phyloP scores from a whole-genome alignment of 23 red algal species.

The Chondrus crispus region DNA sequence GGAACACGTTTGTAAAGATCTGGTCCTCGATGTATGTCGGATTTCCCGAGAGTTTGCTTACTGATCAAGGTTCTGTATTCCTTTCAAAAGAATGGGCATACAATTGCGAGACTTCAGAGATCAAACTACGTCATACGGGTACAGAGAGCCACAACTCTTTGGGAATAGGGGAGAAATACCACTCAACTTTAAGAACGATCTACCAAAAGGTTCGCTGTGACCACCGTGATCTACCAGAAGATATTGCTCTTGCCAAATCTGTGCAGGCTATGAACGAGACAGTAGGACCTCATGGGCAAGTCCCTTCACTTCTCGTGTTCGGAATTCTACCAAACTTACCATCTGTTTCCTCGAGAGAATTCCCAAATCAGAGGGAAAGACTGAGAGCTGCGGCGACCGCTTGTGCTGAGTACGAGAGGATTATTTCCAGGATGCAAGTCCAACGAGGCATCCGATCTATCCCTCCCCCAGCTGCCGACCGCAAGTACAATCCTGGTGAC shows the following conservation, averaged over 20 bases:
- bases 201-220: neutral
- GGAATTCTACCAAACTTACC: neutral
- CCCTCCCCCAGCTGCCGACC: neutral
- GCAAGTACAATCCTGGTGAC: neutral
- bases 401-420: neutral
- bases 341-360: neutral
- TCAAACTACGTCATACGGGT: conserved; percentile 3
- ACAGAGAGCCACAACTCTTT: neutral
- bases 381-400: neutral
- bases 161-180: neutral
- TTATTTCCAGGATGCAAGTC: neutral
- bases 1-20: neutral
- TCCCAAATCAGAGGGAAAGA: neutral
- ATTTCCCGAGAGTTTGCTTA: neutral
- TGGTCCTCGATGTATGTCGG: neutral
- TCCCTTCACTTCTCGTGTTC: neutral
- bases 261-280: neutral
- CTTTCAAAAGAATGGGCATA: neutral
- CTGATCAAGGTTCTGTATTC: conserved; percentile 8
- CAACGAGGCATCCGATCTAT: neutral
- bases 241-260: neutral
- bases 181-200: neutral
- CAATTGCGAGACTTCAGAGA: neutral
- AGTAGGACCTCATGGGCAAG: neutral
- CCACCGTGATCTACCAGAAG: neutral